Conservation (phyloP, 768 basidiomycete species). For the Lentinula guzmanii region DNA sequence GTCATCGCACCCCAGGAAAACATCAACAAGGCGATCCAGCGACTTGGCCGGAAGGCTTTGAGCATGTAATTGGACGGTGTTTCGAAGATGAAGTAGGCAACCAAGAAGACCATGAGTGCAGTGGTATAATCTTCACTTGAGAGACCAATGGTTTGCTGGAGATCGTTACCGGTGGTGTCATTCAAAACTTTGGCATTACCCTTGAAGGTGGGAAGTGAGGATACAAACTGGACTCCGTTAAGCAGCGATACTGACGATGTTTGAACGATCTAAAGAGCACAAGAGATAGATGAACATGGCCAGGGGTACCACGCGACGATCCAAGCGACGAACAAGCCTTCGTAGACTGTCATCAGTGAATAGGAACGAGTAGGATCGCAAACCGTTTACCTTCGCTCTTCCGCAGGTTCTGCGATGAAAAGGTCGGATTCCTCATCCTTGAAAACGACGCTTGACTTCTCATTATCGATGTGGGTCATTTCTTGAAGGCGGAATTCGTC, state of each 20-base stretch:
- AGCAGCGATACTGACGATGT: constrained; percentile 10
- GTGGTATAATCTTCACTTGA: constrained; percentile 25
- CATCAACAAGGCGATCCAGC: constrained; percentile 35
- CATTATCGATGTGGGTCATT: neutral
- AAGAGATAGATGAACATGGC: constrained; percentile 32
- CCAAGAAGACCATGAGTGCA: constrained; percentile 31
- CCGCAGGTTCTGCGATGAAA: neutral
- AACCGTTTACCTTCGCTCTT: neutral
- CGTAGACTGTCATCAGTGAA: neutral
- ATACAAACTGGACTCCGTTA: neutral
- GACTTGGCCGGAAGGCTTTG: constrained; percentile 28
- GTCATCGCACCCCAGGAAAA: constrained; percentile 31
- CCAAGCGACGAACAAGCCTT: constrained; percentile 20
- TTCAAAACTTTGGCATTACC: constrained; percentile 28
- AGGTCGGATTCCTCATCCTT: neutral
- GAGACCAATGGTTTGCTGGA: constrained; percentile 21
- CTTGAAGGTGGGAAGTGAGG: constrained; percentile 4
- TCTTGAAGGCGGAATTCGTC: neutral
- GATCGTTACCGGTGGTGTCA: constrained; percentile 21
- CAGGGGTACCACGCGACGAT: constrained; percentile 27
- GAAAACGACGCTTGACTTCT: neutral
- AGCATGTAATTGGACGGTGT: constrained; percentile 33
- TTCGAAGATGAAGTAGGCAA: constrained; percentile 34
- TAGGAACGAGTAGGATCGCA: too few relatives aligned
- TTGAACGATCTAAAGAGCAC: constrained; percentile 22